Base-by-base conservation (phyloP, 768 basidiomycete species). In the Hydnomerulius pinastri region DNA sequence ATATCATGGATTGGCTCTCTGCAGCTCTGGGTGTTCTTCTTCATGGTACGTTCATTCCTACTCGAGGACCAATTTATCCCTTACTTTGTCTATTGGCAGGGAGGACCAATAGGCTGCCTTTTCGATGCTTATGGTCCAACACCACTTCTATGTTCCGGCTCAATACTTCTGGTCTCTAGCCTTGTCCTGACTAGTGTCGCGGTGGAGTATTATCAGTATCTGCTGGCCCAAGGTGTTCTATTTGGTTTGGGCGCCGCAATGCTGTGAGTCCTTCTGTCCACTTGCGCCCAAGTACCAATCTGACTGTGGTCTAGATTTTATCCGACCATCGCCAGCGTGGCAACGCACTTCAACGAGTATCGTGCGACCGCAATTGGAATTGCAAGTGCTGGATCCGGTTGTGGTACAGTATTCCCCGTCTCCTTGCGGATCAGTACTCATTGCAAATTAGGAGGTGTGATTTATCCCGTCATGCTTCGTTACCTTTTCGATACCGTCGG, bases 1-100 rank as follows among this genome's bases (percentile, higher is more conserved):
- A 83, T 87, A 53, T 82, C 85, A 3, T 86, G 85, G 81, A 86
- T 88, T 55, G 86, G 85, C 5, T 82, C 83, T 2, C 54, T 87
- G 39, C 86, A 87, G 58, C 69, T 88, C 4, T 87, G 80, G 76
- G 67, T 79, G 17, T 85, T 87, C 63, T 87, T 87, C 71, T 78
- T 85, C 57, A 81, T 82, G 50, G 86, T 87, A 63, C 41, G 82
- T 58, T 25, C 28, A 44, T 43, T 42, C 48, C 38, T 36, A 30
- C 21, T 25, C 24, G 11, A 10, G 10, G 7, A 41, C 6, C 9
- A 17, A 25, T 21, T 2, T 21, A 29, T 54, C 49, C 6, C 39
- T 55, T 43, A 54, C 42, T 28, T 11, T 45, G 20, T n/a, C 21
- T 17, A 27, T 9, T 48, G 18, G 15, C 46, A 87, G 85, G 86